Conservation (phyloP, 306 rosid species). For the Trichosanthes cucumerina region DNA sequence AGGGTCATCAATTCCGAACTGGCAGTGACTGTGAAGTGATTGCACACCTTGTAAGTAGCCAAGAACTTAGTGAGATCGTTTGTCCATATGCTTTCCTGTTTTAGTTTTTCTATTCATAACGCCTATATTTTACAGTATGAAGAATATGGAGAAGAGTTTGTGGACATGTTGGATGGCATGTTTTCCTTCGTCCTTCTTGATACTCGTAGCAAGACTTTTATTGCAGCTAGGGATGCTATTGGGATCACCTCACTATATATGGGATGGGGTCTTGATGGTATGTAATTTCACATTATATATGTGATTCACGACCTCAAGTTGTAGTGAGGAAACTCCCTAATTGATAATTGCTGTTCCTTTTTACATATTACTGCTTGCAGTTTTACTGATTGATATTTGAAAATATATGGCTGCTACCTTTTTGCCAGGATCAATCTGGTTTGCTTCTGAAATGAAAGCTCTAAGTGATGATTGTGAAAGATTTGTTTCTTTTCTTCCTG, state of each 20-base stretch:
- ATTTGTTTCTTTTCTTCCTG: slow-evolving; percentile 80
- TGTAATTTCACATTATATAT: slow-evolving; percentile 16
- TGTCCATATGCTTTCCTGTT: neutral
- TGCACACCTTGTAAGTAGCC: slow-evolving; percentile 85
- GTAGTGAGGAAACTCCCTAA: neutral
- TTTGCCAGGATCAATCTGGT: slow-evolving; percentile 84
- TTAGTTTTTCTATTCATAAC: neutral
- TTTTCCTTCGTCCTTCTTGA: slow-evolving; percentile 89
- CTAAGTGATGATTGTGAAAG: slow-evolving; percentile 93
- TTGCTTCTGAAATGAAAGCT: slow-evolving; percentile 99
- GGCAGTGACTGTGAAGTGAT: slow-evolving; percentile 98
- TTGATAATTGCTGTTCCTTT: neutral
- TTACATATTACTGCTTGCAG: neutral
- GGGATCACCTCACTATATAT: slow-evolving; percentile 86
- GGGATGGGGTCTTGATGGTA: slow-evolving; percentile 99
- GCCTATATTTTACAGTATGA: slow-evolving; percentile 58
- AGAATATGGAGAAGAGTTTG: slow-evolving; percentile 87
- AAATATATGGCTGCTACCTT: slow-evolving; percentile 8
- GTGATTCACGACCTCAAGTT: neutral
- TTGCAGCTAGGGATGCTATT: slow-evolving; percentile 92
- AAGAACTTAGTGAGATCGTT: slow-evolving; percentile 1
- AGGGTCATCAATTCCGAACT: slow-evolving; percentile 72
- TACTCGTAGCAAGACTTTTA: slow-evolving; percentile 65
- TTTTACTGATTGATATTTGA: slow-evolving; percentile 1
- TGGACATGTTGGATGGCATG: slow-evolving; percentile 93